Evolutionary conservation across 1,139 yeast genomes (phyloP), one percentile per base, ranked within the genome.

Genomic region (Diutina siamensis): DNA sequence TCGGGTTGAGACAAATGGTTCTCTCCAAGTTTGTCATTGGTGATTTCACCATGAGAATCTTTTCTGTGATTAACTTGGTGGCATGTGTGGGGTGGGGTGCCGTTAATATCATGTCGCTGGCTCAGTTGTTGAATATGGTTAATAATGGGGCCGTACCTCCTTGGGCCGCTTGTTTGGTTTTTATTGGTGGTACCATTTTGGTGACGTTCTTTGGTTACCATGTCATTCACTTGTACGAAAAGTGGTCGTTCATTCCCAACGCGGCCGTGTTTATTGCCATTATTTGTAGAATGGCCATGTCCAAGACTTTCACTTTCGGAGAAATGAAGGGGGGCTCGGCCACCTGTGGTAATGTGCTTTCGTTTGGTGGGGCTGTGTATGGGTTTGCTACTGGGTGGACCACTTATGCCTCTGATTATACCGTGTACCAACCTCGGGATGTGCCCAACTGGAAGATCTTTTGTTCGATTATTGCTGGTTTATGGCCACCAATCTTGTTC

Each of bases 41-140:
- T 54, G 78, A 81, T 60, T 62, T 70, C 42, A 80, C 84, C 45
- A 81, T 84, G 64, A 75, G 95, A 60, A 70, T 88, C 48, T 84
- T 88, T 58, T 82, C 94, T 17, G 61, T 82, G 40, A 71, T 88
- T 57, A 88, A 88, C 60, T 76, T 81, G 56, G 63, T 88, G 56
- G 94, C 95, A 15, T 86, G 96, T 74, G 76, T 88, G 51, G 97
- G 97, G 53, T 88, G 97, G 97, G 88, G 94, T 63, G 86, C 95
- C 17, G 94, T 87, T 44, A 89, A 88, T 64, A 84, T 87, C 52
- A 85, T 88, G 78, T 83, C 88, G 25, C 80, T 94, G 33, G 95
- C 96, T 21, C 94, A 86, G 61, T 70, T 88, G 57, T 71, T 88
- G 53, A 80, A 83, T 63, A 78, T 84, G 60, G 81, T 87, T 51